Conservation (phyloP, 768 basidiomycete genomes). For the Boletus fagicola region DNA sequence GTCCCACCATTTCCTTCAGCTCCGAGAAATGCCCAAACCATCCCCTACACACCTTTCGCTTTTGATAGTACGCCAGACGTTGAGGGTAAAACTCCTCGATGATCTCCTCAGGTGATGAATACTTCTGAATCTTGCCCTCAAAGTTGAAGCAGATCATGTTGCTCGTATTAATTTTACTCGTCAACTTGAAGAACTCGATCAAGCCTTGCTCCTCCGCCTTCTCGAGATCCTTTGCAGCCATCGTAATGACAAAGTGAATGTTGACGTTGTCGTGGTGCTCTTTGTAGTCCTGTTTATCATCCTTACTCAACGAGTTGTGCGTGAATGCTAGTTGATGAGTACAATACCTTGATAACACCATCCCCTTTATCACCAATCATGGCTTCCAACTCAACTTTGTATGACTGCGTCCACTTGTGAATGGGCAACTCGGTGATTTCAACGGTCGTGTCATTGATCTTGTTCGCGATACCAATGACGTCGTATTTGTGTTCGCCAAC, state of each 20-base stretch:
- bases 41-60: slow-evolving; percentile 72
- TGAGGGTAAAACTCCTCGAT: slow-evolving; percentile 90
- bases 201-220: slow-evolving; percentile 90
- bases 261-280: slow-evolving; percentile 94
- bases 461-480: slow-evolving; percentile 67
- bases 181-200: slow-evolving; percentile 88
- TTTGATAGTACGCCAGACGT: slow-evolving; percentile 89
- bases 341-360: slow-evolving; percentile 70
- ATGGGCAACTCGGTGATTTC: slow-evolving; percentile 96
- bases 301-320: neutral
- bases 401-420: slow-evolving; percentile 90
- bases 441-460: slow-evolving; percentile 83
- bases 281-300: slow-evolving; percentile 77
- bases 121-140: slow-evolving; percentile 94
- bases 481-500: slow-evolving; percentile 84
- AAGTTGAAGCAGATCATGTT: slow-evolving; percentile 99
- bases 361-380: slow-evolving; percentile 88
- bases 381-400: slow-evolving; percentile 86
- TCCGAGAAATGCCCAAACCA: neutral
- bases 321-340: neutral
- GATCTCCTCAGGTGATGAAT: slow-evolving; percentile 85
- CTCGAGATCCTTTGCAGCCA: slow-evolving; percentile 76
- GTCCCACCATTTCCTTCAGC: neutral
- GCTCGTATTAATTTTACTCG: slow-evolving; percentile 76
- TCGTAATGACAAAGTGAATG: slow-evolving; percentile 82